phyloP scores from a whole-genome alignment of 208 protist species.

The Trypanosoma congolense region DNA sequence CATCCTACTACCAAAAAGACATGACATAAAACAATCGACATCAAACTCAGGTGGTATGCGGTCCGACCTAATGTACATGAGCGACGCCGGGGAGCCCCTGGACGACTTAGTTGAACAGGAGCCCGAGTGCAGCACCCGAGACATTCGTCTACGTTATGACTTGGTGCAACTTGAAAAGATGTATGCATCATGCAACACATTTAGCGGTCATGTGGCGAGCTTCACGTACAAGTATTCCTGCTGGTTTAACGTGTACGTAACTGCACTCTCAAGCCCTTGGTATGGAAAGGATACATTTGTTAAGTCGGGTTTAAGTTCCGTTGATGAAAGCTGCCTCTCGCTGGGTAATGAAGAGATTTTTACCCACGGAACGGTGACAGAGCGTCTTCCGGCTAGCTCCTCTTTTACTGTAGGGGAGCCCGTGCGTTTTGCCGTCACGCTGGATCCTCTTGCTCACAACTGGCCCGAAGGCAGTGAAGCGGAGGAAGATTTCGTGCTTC shows the following conservation, averaged over 20 bases:
- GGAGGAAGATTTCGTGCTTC: constrained; percentile 76
- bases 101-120: background rate
- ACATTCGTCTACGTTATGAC: constrained; percentile 32
- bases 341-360: background rate
- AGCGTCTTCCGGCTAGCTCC: constrained; percentile 40
- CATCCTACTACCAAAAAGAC: constrained; percentile 8
- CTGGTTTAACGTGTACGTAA: constrained; percentile 69
- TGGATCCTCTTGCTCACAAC: constrained; percentile 73
- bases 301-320: background rate
- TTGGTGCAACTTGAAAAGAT: constrained; percentile 32
- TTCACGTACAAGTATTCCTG: constrained; percentile 71
- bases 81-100: too few species aligned
- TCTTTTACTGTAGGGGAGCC: constrained; percentile 70
- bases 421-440: constrained; percentile 60
- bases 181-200: constrained; percentile 47
- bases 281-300: background rate
- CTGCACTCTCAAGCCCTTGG: constrained; percentile 40
- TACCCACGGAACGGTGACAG: constrained; percentile 26
- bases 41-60: too few species aligned
- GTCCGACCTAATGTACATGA: too few species aligned
- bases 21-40: too few species aligned
- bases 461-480: constrained; percentile 62
- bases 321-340: background rate
- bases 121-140: background rate
- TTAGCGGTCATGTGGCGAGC: constrained; percentile 33